Percentiles rank a stretch among this genome's conserved stretches.
phyloP scores from a whole-genome alignment of 2,329 filamentous ascomycete genomes.

The Mariannaea sp. region DNA sequence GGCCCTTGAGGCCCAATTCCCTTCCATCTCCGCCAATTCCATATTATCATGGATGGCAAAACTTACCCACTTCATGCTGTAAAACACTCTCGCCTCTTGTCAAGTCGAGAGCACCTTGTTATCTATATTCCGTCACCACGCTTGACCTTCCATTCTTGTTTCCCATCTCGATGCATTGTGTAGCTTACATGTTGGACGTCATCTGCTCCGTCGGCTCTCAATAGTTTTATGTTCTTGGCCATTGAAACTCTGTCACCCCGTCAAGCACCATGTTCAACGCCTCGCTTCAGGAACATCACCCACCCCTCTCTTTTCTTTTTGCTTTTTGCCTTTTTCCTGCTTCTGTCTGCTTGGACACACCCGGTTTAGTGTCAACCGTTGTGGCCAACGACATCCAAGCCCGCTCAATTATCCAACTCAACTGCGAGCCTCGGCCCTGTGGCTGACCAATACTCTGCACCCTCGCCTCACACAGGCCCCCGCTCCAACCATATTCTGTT shows the following conservation, averaged over 20 bases:
- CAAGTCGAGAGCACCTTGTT: not conserved
- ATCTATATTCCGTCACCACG: not conserved
- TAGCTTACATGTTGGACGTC: not conserved
- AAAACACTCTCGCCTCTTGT: not conserved
- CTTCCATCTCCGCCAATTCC: slow-evolving; percentile 9
- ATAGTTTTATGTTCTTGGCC: not conserved
- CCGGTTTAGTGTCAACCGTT: slow-evolving; percentile 15
- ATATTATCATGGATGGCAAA: not conserved
- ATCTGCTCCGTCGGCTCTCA: not conserved
- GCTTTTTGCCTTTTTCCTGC: not conserved
- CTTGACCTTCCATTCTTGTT: too few relatives aligned
- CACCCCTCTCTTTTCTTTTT: slow-evolving; percentile 1
- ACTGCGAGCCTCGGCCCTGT: slow-evolving; percentile 13
- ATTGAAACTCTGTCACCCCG: not conserved
- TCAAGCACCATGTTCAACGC: not conserved
- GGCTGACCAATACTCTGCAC: slow-evolving; percentile 17
- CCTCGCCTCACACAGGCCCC: slow-evolving; percentile 12
- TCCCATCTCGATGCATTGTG: not conserved
- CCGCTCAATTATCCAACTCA: slow-evolving; percentile 12
- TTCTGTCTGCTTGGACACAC: slow-evolving; percentile 5
- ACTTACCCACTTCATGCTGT: not conserved
- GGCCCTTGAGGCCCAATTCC: not conserved
- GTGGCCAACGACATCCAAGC: slow-evolving; percentile 6
- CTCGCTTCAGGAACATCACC: not conserved
- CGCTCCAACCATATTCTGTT: slow-evolving; percentile 6